A percentile compares a stretch with the other conserved stretches of the same genome.
These are phyloP conservation scores for Salvia hispanica DNA, from an alignment of 257 asterid genomes.

Conservation along the genomic window DNA sequence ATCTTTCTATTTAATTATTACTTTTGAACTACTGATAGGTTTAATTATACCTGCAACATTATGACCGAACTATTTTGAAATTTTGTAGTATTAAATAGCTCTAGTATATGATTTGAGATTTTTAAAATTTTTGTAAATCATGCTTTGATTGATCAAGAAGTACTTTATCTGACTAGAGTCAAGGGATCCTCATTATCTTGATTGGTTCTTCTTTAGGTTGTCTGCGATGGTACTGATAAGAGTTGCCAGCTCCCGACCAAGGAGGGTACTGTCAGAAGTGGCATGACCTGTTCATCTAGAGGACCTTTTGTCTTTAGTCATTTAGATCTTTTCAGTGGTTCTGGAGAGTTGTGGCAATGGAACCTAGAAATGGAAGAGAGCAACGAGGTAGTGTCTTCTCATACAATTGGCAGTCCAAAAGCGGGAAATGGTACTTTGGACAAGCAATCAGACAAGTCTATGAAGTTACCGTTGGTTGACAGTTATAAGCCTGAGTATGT, in stretches of 20 bases:
- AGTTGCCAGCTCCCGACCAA: constrained; percentile 44
- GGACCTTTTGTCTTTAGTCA: constrained; percentile 76
- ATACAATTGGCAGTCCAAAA: constrained; percentile 42
- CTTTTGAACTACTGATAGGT: not conserved
- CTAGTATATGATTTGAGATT: constrained; percentile 22
- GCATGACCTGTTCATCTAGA: constrained; percentile 44
- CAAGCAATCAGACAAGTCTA: constrained; percentile 46
- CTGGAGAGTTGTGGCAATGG: constrained; percentile 95
- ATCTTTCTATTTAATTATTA: not conserved
- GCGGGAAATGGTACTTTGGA: constrained; percentile 37
- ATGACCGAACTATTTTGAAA: constrained; percentile 2
- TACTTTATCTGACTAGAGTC: constrained; percentile 25
- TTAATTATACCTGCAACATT: constrained; percentile 15
- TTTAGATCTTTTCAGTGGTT: constrained; percentile 89
- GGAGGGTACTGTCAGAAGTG: constrained; percentile 43
- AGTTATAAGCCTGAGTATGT: constrained; percentile 47
- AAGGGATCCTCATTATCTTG: constrained; percentile 25
- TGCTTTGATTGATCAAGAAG: constrained; percentile 24
- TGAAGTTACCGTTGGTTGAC: constrained; percentile 46
- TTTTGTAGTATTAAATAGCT: constrained; percentile 12
- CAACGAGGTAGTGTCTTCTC: constrained; percentile 41
- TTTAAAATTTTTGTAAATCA: constrained; percentile 6
- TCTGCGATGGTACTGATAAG: constrained; percentile 38
- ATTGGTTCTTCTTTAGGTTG: constrained; percentile 43
- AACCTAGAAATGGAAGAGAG: constrained; percentile 64